Evolutionary conservation across 257 asterid species (phyloP), one percentile per base, ranked within the genome.

Genomic region (Nicotiana tabacum): DNA sequence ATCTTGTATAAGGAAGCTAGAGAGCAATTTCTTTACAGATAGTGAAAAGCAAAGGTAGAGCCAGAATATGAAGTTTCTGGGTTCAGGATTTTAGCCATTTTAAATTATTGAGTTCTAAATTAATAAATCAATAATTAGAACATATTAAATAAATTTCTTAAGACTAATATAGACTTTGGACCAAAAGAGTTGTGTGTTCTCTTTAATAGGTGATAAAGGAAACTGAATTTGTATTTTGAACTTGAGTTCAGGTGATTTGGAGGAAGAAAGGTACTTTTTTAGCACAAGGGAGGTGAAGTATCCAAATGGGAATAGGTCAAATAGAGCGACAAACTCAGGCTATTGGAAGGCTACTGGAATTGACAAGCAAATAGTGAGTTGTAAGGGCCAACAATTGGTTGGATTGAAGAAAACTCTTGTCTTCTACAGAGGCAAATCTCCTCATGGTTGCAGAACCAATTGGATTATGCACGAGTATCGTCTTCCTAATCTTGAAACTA

Each of bases 391-490:
- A 72, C 58, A 66, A 68, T 67, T 85, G 48, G 85, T 87, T 1
- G 91, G 91, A 3, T 79, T 87, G 89, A 89, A 89, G 83, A 89
- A 89, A 55, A 89, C 91, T 7, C 89, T 89, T 2, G 91, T 89
- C 24, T 89, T 89, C 48, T 89, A 89, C 82, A 77, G 78, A 77
- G 91, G 90, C 21, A 89, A 87, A 66, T 82, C 90, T 3, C 90
- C 89, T 1, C 79, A 61, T 30, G 91, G 91, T 21, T 53, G 68
- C 39, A 79, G 91, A 48, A 89, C 91, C 17, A 86, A 89, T 77
- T 89, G 91, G 91, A 85, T 89, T 46, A 89, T 89, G 91, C 91
- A 89, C 55, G 91, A 89, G 43, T 89, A 89, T 81, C 90, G 91
- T 30, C 89, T 89, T 24, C 53, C 83, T 81, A 64, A 83, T 81